Base-by-base conservation (phyloP, 2,329 filamentous ascomycete species). In the Laburnicola sp. region DNA sequence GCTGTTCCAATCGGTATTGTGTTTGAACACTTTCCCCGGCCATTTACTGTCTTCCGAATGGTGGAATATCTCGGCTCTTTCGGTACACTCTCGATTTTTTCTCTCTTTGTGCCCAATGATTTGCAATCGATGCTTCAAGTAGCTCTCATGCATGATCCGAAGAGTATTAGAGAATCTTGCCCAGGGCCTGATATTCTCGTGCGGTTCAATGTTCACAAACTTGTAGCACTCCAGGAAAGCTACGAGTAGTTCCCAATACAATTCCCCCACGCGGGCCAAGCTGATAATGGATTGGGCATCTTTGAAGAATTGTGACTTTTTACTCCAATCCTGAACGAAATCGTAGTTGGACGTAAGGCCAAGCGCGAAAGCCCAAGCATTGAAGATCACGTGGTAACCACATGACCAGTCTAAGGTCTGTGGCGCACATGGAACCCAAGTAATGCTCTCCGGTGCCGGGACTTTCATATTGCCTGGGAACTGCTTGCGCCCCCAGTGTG, bases 351-450 rank as follows among this genome's bases (percentile, higher is more conserved):
- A 30, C 16, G 48, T 8, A 4, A 67, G 51, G 1, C 64, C 62
- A 26, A 66, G 31, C n/a, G 62, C 63, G 8, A 60, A 16, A 1
- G 53, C 25, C 63, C 59, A 67, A 2, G 50, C 62, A 40, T 60
- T 67, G 11, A 64, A 34, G 2, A 65, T 57, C 6, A 42, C 35
- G 23, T 56, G 53, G 36, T 58, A 62, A 4, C 60, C 60, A 25
- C 62, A 60, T 16, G 50, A 44, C 6, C 32, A 34, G 6, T 47
- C 31, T 1, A 28, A 34, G 0, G 36, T 48, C 26, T 63, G 58
- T 9, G 31, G 23, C 2, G 55, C 45, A 11, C 44, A 40, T 3
- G 37, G 39, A 3, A 53, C 10, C 50, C 54, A 60, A 3, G 21
- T 34, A 2, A 49, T 26, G 22, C n/a, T n/a, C n/a, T n/a, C n/a